These are phyloP conservation scores for Tranzscheliella williamsii DNA, from an alignment of 1,284 basidiomycete species.

Conservation along the genomic window DNA sequence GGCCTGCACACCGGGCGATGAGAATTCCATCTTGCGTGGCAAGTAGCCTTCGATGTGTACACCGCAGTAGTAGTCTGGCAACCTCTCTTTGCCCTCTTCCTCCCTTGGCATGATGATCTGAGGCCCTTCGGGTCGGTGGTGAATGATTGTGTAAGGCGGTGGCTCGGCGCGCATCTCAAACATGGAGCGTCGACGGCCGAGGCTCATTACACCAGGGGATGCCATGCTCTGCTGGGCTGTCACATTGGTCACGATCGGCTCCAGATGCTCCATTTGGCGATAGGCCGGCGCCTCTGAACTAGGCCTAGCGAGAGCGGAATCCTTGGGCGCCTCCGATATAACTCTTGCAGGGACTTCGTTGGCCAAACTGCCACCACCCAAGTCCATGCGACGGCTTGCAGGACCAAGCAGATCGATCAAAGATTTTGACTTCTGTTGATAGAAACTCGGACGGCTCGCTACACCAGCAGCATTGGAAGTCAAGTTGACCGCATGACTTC, in stretches of 20 bases:
- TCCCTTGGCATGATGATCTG: constrained; percentile 50
- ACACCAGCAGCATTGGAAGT: neutral
- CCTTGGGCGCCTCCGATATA: neutral
- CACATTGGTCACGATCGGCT: constrained; percentile 14
- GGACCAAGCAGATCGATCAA: constrained; percentile 45
- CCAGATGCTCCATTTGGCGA: constrained; percentile 18
- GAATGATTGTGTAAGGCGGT: constrained; percentile 54
- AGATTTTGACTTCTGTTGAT: constrained; percentile 52
- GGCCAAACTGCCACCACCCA: constrained; percentile 68
- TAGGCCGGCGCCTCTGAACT: constrained; percentile 6
- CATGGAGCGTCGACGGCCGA: constrained; percentile 52
- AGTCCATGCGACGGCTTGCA: constrained; percentile 83
- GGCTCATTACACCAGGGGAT: constrained; percentile 12
- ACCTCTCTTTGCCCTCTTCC: constrained; percentile 74
- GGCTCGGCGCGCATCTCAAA: constrained; percentile 52
- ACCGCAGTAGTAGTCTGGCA: constrained; percentile 82
- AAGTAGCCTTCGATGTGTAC: constrained; percentile 83
- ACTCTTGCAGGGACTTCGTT: neutral
- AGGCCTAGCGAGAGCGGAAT: neutral
- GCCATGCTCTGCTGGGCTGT: constrained; percentile 16
- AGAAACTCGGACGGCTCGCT: constrained; percentile 36
- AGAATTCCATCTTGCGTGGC: constrained; percentile 94
- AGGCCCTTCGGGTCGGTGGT: constrained; percentile 47
- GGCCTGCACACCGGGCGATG: constrained; percentile 78
- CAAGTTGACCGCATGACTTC: constrained; percentile 1